Conservation (phyloP, 148 eudicot genomes). For the Pouteria glomerata region DNA sequence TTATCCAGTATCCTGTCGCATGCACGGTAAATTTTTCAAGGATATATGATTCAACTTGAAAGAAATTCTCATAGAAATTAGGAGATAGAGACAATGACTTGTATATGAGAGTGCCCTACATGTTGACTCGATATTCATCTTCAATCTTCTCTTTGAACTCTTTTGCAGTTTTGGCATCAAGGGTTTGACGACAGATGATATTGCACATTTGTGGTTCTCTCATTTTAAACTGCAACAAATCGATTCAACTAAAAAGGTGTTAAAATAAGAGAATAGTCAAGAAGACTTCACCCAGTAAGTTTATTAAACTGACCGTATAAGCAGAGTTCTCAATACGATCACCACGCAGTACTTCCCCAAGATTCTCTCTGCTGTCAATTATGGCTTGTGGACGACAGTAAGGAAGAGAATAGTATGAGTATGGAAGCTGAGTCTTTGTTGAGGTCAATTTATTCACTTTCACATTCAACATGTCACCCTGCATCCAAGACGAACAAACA, state of each 20-base stretch:
- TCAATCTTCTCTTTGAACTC: constrained; percentile 56
- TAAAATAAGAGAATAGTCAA: neutral
- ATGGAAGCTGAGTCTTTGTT: constrained; percentile 62
- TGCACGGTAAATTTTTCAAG: neutral
- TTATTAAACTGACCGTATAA: constrained; percentile 38
- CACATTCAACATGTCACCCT: constrained; percentile 52
- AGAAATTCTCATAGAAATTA: neutral
- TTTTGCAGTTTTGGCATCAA: constrained; percentile 52
- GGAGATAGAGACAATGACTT: neutral
- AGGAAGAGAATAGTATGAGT: constrained; percentile 56
- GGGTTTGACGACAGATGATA: constrained; percentile 38
- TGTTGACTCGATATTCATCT: constrained; percentile 56
- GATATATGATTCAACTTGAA: neutral
- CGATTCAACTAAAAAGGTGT: neutral
- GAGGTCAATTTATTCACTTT: constrained; percentile 64
- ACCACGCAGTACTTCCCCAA: constrained; percentile 69
- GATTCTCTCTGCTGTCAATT: constrained; percentile 64
- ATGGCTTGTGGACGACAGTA: constrained; percentile 43
- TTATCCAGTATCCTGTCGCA: constrained; percentile 57
- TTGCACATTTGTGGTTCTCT: constrained; percentile 54
- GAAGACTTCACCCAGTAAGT: neutral
- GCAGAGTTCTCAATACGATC: constrained; percentile 65
- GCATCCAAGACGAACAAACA: constrained; percentile 14
- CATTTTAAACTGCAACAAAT: constrained; percentile 49
- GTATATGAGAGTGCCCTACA: constrained; percentile 21